A percentile compares a stretch with the other conserved stretches of the same genome.
These are phyloP conservation scores for Metschnikowia corniflorae DNA, from an alignment of 805 yeast genomes.

Conservation along the genomic window DNA sequence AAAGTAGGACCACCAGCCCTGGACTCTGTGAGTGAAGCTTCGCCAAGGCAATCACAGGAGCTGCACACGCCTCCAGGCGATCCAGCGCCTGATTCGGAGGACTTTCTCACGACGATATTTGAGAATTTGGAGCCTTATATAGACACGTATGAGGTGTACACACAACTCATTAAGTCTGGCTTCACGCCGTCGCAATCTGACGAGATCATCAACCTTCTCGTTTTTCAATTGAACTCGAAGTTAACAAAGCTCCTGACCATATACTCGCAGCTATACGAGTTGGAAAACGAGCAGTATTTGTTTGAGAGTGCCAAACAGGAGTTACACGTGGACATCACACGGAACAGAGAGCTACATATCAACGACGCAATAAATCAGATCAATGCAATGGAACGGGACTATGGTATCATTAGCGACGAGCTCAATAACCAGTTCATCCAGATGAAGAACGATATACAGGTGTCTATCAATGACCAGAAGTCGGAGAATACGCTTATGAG, in stretches of 20 bases:
- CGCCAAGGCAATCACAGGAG: neutral
- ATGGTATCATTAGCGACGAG: slow-evolving; percentile 72
- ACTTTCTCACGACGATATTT: slow-evolving; percentile 56
- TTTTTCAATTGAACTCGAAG: slow-evolving; percentile 41
- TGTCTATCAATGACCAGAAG: slow-evolving; percentile 81
- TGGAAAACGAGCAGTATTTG: slow-evolving; percentile 83
- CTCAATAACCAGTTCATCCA: slow-evolving; percentile 57
- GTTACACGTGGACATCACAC: slow-evolving; percentile 69
- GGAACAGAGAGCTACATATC: slow-evolving; percentile 65
- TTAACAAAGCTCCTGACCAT: slow-evolving; percentile 41
- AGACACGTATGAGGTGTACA: slow-evolving; percentile 51
- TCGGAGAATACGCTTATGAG: slow-evolving; percentile 78
- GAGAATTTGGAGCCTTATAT: slow-evolving; percentile 43
- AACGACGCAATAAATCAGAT: slow-evolving; percentile 64
- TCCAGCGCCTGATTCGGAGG: slow-evolving; percentile 16
- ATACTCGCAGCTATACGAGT: slow-evolving; percentile 57
- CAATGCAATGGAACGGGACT: slow-evolving; percentile 67
- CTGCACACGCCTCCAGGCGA: neutral
- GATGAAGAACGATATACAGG: slow-evolving; percentile 70
- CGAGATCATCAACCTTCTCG: slow-evolving; percentile 48
- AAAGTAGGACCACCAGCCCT: neutral
- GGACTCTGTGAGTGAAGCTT: neutral
- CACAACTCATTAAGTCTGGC: slow-evolving; percentile 51
- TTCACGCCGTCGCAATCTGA: slow-evolving; percentile 62
- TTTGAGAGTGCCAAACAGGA: slow-evolving; percentile 93